Evolutionary conservation across 78 protist genomes (phyloP).

Genomic region (Thecamonas trahens): DNA sequence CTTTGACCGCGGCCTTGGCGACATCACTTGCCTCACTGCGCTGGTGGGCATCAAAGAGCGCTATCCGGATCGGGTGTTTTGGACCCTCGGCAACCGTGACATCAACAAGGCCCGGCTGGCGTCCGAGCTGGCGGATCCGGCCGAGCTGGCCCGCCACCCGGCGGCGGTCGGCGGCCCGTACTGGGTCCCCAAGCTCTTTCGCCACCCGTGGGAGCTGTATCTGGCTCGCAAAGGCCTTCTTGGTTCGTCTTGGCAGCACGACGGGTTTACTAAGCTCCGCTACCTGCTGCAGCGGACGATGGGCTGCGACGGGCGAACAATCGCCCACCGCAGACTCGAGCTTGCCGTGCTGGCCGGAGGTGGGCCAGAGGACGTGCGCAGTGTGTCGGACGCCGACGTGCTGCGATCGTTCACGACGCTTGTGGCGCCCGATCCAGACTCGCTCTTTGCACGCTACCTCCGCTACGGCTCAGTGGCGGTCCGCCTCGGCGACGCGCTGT

Average conservation of each 20-base stretch:
- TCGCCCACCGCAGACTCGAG: conserved; percentile 10
- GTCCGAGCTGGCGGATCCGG: background rate
- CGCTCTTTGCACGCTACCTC: background rate
- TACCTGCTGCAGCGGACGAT: conserved; percentile 13
- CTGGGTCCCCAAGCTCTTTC: too few species aligned
- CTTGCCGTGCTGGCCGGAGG: background rate
- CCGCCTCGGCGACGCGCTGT: background rate
- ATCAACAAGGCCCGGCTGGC: conserved; percentile 18
- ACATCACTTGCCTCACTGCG: too few species aligned
- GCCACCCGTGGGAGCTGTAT: background rate
- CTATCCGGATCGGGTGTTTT: background rate
- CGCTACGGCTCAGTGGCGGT: background rate
- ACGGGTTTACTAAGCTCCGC: background rate
- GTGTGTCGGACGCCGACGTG: background rate
- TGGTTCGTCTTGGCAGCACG: too few species aligned
- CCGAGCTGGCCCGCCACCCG: too few species aligned
- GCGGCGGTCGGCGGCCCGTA: too few species aligned
- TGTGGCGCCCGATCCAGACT: background rate
- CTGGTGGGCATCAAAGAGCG: background rate
- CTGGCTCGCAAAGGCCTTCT: too few species aligned
- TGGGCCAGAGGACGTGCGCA: too few species aligned
- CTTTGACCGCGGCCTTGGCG: too few species aligned
- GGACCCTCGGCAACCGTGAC: conserved; percentile 24
- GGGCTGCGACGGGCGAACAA: conserved; percentile 7
- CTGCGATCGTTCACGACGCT: background rate